Evolutionary conservation across 2,329 filamentous ascomycete genomes (phyloP).

Genomic region (Fusarium subglutinans): DNA sequence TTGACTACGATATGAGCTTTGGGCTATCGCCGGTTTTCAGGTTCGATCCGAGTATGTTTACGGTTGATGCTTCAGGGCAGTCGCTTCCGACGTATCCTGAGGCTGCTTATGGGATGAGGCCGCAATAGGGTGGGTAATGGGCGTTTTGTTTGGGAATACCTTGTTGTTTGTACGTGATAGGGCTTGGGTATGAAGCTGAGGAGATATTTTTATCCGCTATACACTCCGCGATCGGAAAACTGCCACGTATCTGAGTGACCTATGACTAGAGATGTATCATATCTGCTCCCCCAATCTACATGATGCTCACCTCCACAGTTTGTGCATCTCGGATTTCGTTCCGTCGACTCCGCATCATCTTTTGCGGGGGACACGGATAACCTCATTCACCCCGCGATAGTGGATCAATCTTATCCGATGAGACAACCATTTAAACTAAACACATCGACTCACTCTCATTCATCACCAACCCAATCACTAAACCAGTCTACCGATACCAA

Average conservation of each 20-base stretch:
- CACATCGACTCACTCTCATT: background rate
- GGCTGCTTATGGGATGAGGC: slow-evolving; percentile 34
- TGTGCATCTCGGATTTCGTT: slow-evolving; percentile 25
- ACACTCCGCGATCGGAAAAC: background rate
- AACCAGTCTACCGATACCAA: background rate
- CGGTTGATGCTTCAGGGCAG: slow-evolving; percentile 38
- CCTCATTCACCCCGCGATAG: slow-evolving; percentile 25
- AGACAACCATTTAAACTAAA: background rate
- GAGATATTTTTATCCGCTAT: background rate
- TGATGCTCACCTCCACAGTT: background rate
- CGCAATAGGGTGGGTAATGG: slow-evolving; percentile 2
- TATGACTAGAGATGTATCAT: background rate
- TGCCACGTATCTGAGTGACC: background rate
- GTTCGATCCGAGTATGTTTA: slow-evolving; percentile 42
- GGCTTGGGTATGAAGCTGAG: background rate
- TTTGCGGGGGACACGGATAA: slow-evolving; percentile 27
- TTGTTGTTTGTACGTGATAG: background rate
- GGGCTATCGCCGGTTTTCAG: slow-evolving; percentile 42
- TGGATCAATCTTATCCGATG: slow-evolving; percentile 21
- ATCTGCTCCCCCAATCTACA: background rate
- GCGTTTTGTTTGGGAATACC: slow-evolving; percentile 11
- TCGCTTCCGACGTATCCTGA: slow-evolving; percentile 39
- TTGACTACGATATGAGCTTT: slow-evolving; percentile 45
- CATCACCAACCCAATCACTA: background rate
- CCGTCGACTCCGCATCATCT: slow-evolving; percentile 29